phyloP scores from a whole-genome alignment of 371 early-diverging fungal genomes.

The Syncephalis plumigaleata region DNA sequence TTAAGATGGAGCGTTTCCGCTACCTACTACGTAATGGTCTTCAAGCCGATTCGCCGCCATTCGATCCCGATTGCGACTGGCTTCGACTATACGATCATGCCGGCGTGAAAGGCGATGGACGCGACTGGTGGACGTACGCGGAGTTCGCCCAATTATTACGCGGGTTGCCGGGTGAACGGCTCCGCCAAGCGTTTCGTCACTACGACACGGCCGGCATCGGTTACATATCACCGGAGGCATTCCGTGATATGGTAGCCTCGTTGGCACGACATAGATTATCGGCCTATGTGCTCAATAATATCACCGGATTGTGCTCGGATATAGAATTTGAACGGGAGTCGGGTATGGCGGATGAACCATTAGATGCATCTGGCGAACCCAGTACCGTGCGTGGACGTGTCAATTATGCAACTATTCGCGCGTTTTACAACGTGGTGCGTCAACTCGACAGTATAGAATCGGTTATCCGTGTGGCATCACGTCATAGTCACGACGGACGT shows the following conservation, averaged over 20 bases:
- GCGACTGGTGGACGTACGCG: constrained; percentile 39
- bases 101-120: constrained; percentile 28
- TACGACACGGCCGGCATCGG: constrained; percentile 49
- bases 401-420: constrained; percentile 41
- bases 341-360: too few species aligned
- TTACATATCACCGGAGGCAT: constrained; percentile 40
- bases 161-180: constrained; percentile 57
- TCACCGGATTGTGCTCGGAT: constrained; percentile 4
- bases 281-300: constrained; percentile 38
- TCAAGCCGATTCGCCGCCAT: constrained; percentile 35
- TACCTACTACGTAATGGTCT: constrained; percentile 35
- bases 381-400: constrained; percentile 16
- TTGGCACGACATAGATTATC: constrained; percentile 52
- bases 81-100: constrained; percentile 34
- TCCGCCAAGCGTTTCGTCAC: constrained; percentile 60
- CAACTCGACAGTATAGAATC: constrained; percentile 54
- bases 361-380: constrained; percentile 16
- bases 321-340: too few species aligned
- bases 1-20: constrained; percentile 48
- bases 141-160: constrained; percentile 70
- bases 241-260: constrained; percentile 42
- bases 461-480: constrained; percentile 33
- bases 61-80: constrained; percentile 60
- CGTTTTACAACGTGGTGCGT: constrained; percentile 57
- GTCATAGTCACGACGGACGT: constrained; percentile 26